Evolutionary conservation across 2,329 filamentous ascomycete genomes (phyloP).

Genomic region (Fusarium devonianum): DNA sequence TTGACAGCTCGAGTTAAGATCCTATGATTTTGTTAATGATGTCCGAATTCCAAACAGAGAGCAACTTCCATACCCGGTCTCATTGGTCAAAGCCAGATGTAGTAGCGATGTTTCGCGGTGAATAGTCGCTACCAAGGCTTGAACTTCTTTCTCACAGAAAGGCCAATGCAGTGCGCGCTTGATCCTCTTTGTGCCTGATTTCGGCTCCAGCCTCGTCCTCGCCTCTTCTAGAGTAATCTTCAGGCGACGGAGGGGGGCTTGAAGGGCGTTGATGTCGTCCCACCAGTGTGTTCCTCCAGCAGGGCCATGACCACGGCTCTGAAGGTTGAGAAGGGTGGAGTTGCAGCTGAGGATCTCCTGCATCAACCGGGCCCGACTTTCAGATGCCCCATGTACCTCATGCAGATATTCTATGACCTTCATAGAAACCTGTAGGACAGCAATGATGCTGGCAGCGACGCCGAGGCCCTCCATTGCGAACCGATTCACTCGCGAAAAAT

Average conservation of each 20-base stretch:
- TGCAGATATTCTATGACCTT: conserved; percentile 31
- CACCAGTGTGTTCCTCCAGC: no score
- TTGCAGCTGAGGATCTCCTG: conserved; percentile 30
- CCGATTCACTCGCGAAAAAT: no score
- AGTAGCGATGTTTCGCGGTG: conserved; percentile 3
- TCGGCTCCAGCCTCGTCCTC: no score
- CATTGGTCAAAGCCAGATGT: conserved; percentile 1
- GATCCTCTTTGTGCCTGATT: no score
- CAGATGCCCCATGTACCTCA: no score
- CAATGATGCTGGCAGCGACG: conserved; percentile 30
- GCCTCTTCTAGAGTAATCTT: no score
- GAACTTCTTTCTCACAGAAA: conserved; percentile 30
- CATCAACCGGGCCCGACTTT: no score
- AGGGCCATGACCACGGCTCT: no score
- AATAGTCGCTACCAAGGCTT: not conserved
- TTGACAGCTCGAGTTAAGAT: not conserved
- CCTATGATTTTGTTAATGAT: no score
- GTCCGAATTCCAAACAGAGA: no score
- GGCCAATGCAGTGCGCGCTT: no score
- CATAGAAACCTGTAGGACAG: conserved; percentile 29
- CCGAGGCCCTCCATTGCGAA: conserved; percentile 2
- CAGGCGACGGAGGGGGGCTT: no score
- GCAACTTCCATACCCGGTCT: conserved; percentile 1
- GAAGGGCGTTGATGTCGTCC: conserved; percentile 29
- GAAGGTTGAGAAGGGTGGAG: conserved; percentile 24